These are phyloP conservation scores for Tuber melanosporum DNA, from an alignment of 495 filamentous ascomycete species.

Conservation along the genomic window DNA sequence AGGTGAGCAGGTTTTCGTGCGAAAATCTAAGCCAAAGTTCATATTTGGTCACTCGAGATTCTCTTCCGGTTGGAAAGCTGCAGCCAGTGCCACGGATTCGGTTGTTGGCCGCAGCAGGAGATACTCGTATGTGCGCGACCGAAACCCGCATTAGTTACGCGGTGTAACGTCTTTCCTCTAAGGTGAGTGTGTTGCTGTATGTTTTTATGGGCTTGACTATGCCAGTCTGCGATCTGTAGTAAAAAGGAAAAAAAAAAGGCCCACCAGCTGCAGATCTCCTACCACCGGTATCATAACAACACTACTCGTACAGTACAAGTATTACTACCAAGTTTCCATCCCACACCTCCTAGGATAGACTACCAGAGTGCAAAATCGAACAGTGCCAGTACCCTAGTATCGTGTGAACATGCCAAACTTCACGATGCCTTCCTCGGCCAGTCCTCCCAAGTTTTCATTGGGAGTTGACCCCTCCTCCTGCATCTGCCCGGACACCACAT, in stretches of 20 bases:
- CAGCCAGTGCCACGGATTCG: background rate
- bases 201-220: background rate
- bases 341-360: background rate
- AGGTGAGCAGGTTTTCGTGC: background rate
- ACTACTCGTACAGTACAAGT: background rate
- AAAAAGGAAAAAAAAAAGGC: background rate
- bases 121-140: background rate
- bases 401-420: background rate
- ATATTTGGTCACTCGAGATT: background rate
- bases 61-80: background rate
- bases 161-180: background rate
- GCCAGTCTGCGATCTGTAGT: background rate
- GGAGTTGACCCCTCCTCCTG: background rate
- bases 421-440: background rate
- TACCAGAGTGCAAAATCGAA: background rate
- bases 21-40: background rate
- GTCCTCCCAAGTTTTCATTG: background rate
- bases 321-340: background rate
- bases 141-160: background rate
- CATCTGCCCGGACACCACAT: background rate
- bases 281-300: background rate
- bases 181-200: background rate
- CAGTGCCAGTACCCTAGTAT: background rate
- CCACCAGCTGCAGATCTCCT: background rate
- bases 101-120: background rate